Conservation (phyloP, 495 filamentous ascomycete genomes). For the Aspergillus mulundensis region DNA sequence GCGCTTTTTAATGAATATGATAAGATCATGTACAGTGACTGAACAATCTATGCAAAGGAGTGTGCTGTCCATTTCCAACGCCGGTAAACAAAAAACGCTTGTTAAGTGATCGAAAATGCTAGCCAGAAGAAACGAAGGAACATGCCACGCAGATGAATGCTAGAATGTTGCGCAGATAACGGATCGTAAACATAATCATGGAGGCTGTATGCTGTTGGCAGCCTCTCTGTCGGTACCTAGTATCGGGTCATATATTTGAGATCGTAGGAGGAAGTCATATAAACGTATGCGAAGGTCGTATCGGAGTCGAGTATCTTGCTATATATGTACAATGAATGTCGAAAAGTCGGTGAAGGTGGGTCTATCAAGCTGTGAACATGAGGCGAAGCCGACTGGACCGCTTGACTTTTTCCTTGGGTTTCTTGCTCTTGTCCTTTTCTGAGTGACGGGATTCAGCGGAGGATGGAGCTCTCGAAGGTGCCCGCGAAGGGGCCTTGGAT, state of each 20-base stretch:
- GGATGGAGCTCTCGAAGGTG: conserved; percentile 18
- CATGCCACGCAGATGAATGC: not conserved
- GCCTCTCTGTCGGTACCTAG: not conserved
- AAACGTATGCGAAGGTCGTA: not conserved
- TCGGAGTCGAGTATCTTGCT: conserved; percentile 5
- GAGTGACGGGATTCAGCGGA: conserved; percentile 23
- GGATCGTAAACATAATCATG: not conserved
- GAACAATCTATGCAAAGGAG: conserved; percentile 5
- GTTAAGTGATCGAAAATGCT: not conserved
- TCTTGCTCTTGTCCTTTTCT: conserved; percentile 32
- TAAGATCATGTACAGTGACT: conserved; percentile 1
- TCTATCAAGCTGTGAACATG: conserved; percentile 40
- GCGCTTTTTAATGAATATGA: not conserved
- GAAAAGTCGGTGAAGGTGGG: not conserved
- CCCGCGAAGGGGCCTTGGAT: conserved; percentile 9
- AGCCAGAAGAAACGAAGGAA: not conserved
- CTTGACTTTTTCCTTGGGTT: conserved; percentile 40
- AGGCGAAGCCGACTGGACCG: conserved; percentile 39
- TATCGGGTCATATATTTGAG: not conserved
- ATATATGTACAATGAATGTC: conserved; percentile 11
- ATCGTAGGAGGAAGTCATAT: not conserved
- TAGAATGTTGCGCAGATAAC: not conserved
- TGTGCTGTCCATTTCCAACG: conserved; percentile 10
- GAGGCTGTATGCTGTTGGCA: not conserved
- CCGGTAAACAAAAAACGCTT: conserved; percentile 1